Base-by-base conservation (phyloP, 164 flowering plant species). In the Nymphaea thermarum region DNA sequence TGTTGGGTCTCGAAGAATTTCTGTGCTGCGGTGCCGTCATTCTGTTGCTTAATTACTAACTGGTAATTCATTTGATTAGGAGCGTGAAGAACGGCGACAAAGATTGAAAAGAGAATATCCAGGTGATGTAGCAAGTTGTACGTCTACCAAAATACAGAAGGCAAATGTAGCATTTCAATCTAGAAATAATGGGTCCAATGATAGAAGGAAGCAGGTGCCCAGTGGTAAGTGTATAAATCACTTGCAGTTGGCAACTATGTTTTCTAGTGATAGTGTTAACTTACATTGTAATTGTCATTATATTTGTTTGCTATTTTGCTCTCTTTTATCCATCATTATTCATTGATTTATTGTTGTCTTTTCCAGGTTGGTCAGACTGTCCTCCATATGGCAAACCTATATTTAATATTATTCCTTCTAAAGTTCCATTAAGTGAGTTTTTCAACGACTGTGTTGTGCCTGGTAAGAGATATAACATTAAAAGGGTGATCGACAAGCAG, bases 301-400 rank as follows among this genome's bases (percentile, higher is more conserved):
- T 25, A 25, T 25, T 0, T 25, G 36, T 25, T 25, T 25, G 36
- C 14, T 51, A 10, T 10, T 51, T 51, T 51, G 14, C 57, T 8
- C 57, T 51, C 3, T 17, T 62, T 62, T 62, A 41, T 7, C 64
- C 11, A 17, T 41, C 64, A 4, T 17, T 10, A 17, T 41, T 8
- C 36, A 11, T 62, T 17, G n/a, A 10, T 62, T 57, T 55, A 6
- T 63, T 63, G 7, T 51, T 51, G 57, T 10, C 41, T 67, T 41
- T 80, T 73, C 71, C 79, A 93, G 98, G 97, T 73, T 93, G 98
- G 98, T 73, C 89, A 76, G 97, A 87, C 70, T 93, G 98, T 73
- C 98, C 97, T 68, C 41, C 85, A 57, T 62, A 7, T 80, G 98
- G 98, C 65, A 82, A 83, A 43, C 80, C 75, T 71, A 87, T 93